These are phyloP conservation scores for Daldinia caldariorum DNA, from an alignment of 495 filamentous ascomycete genomes.

Conservation along the genomic window DNA sequence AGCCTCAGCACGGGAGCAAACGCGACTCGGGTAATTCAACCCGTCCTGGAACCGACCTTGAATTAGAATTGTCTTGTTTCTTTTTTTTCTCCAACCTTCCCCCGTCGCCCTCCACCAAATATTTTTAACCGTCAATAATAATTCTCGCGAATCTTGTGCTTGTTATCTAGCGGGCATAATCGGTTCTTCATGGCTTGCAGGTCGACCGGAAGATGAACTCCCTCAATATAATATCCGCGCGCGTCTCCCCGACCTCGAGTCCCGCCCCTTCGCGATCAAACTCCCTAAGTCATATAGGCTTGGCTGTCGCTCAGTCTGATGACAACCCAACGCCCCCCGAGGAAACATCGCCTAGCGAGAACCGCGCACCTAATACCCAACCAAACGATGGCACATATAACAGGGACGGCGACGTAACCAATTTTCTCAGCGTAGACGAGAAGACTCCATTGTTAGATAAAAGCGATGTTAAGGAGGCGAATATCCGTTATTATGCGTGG, in stretches of 20 bases:
- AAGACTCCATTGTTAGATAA: conserved; percentile 70
- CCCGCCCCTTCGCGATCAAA: conserved; percentile 70
- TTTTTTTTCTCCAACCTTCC: neutral
- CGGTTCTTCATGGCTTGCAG: conserved; percentile 62
- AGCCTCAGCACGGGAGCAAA: conserved; percentile 14
- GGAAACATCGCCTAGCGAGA: conserved; percentile 51
- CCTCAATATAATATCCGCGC: conserved; percentile 90
- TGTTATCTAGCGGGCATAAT: conserved; percentile 39
- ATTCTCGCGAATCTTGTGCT: conserved; percentile 19
- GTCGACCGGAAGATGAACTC: conserved; percentile 86
- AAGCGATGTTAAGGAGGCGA: conserved; percentile 48
- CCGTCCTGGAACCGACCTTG: conserved; percentile 27
- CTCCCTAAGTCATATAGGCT: conserved; percentile 67
- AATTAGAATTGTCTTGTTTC: conserved; percentile 8
- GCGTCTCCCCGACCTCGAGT: conserved; percentile 71
- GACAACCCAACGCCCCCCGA: conserved; percentile 45
- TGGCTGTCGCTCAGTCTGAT: conserved; percentile 58
- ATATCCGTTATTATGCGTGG: conserved; percentile 57
- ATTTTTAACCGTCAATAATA: conserved; percentile 13
- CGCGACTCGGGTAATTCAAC: conserved; percentile 32
- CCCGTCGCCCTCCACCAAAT: conserved; percentile 19
- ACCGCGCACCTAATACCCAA: conserved; percentile 45
- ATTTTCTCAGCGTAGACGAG: conserved; percentile 63
- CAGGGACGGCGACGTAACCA: conserved; percentile 42
- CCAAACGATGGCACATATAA: conserved; percentile 43